phyloP scores from a whole-genome alignment of 1,139 yeast species.

The Groenewaldozyma auringiensis region DNA sequence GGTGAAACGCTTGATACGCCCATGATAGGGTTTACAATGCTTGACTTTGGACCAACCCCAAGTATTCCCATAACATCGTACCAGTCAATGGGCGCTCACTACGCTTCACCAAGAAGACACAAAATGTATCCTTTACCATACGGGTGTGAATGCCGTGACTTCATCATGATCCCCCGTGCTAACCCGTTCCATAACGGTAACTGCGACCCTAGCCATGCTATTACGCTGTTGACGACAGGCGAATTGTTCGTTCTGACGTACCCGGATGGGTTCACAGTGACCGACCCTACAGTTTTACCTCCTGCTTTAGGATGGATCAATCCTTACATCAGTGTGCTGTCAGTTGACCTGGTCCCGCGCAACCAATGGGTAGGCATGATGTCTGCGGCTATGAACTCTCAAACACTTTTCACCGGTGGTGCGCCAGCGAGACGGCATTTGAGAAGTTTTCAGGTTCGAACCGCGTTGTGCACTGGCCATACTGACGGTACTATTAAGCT shows the following conservation, averaged over 20 bases:
- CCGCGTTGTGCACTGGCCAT: constrained; percentile 74
- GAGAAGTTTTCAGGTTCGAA: constrained; percentile 53
- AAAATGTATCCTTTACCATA: constrained; percentile 47
- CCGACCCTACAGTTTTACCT: constrained; percentile 61
- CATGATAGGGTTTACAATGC: constrained; percentile 48
- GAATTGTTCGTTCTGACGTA: constrained; percentile 44
- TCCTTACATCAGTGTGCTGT: constrained; percentile 56
- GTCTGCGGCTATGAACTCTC: constrained; percentile 36
- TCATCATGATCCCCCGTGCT: constrained; percentile 43
- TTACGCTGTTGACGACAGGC: constrained; percentile 55
- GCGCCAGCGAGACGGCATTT: constrained; percentile 50
- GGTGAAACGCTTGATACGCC: constrained; percentile 48
- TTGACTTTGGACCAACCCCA: constrained; percentile 79
- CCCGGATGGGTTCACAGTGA: constrained; percentile 48
- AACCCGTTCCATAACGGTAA: constrained; percentile 39
- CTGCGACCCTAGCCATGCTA: constrained; percentile 42
- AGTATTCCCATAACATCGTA: constrained; percentile 73
- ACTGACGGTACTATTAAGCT: constrained; percentile 69
- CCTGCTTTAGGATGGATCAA: constrained; percentile 71
- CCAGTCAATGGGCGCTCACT: constrained; percentile 72
- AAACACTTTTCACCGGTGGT: constrained; percentile 59
- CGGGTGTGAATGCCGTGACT: constrained; percentile 36
- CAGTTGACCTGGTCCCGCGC: constrained; percentile 50
- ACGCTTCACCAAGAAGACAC: constrained; percentile 56
- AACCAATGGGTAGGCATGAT: constrained; percentile 74